Percentiles rank a stretch among this genome's conserved stretches.
phyloP scores from a whole-genome alignment of 495 filamentous ascomycete genomes.

The Parathielavia appendiculata region DNA sequence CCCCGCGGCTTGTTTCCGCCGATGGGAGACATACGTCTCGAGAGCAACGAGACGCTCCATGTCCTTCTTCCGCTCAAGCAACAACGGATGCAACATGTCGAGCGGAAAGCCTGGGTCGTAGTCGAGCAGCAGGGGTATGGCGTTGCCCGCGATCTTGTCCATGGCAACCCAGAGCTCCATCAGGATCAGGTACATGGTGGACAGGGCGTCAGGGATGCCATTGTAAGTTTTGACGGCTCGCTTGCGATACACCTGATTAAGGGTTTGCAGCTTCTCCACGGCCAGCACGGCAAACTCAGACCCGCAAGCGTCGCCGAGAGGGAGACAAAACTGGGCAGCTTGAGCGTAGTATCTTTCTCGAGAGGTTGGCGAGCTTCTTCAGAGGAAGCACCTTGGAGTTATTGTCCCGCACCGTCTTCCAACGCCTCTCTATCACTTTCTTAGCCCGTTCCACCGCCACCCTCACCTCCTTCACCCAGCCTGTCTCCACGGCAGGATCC shows the following conservation, averaged over 20 bases:
- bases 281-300: constrained; percentile 1
- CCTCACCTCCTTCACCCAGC: constrained; percentile 7
- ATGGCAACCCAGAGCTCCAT: constrained; percentile 60
- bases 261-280: constrained; percentile 9
- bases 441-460: not conserved
- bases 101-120: constrained; percentile 50
- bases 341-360: constrained; percentile 11
- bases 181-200: constrained; percentile 54
- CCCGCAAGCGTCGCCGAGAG: not conserved
- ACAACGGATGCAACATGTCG: constrained; percentile 40
- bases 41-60: constrained; percentile 45
- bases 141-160: constrained; percentile 46
- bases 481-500: not conserved
- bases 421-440: constrained; percentile 1
- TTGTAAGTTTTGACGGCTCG: constrained; percentile 32
- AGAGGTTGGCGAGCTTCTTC: not conserved
- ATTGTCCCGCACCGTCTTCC: constrained; percentile 14
- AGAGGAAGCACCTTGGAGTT: not conserved
- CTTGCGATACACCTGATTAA: constrained; percentile 26
- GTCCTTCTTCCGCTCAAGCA: constrained; percentile 40
- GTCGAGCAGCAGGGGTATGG: constrained; percentile 40
- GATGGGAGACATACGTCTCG: constrained; percentile 48
- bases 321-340: constrained; percentile 7
- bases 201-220: constrained; percentile 47
- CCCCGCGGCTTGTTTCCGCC: constrained; percentile 17